These are phyloP conservation scores for Talaromyces marneffei DNA, from an alignment of 2,329 filamentous ascomycete species.

Conservation along the genomic window DNA sequence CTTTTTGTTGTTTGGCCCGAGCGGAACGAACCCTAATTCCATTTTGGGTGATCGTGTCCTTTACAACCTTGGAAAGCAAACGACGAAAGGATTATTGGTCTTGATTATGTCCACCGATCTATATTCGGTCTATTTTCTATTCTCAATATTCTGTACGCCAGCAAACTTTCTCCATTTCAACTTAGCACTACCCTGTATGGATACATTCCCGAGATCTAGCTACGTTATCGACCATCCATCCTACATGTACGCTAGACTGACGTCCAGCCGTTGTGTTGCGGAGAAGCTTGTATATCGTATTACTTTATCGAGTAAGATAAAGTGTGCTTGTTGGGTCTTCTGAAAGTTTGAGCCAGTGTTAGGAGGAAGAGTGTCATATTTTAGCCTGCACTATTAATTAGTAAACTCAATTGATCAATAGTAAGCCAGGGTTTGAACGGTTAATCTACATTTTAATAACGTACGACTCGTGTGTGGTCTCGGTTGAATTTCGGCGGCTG, in stretches of 20 bases:
- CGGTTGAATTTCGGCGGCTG: not conserved
- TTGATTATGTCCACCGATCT: not conserved
- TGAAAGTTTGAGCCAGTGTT: not conserved
- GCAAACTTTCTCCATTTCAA: not conserved
- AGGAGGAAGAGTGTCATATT: not conserved
- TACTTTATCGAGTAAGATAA: not conserved
- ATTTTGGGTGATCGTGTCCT: not conserved
- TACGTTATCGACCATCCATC: not conserved
- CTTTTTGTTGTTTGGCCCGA: not conserved
- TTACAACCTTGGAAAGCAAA: not conserved
- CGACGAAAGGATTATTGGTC: not conserved
- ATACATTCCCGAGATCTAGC: not conserved
- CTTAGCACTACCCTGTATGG: not conserved
- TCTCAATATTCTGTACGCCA: not conserved
- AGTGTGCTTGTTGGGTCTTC: not conserved
- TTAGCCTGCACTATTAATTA: not conserved
- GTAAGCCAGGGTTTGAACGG: not conserved
- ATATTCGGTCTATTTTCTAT: no score
- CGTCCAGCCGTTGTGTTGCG: not conserved
- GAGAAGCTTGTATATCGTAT: slow-evolving; percentile 2
- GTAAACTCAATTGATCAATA: not conserved
- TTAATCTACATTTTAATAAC: not conserved
- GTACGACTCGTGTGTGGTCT: not conserved
- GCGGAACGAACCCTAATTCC: not conserved
- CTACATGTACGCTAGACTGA: not conserved